A percentile compares a stretch with the other conserved stretches of the same genome.
These are phyloP conservation scores for Cetradonia linearis DNA, from an alignment of 495 filamentous ascomycete species.

Conservation along the genomic window DNA sequence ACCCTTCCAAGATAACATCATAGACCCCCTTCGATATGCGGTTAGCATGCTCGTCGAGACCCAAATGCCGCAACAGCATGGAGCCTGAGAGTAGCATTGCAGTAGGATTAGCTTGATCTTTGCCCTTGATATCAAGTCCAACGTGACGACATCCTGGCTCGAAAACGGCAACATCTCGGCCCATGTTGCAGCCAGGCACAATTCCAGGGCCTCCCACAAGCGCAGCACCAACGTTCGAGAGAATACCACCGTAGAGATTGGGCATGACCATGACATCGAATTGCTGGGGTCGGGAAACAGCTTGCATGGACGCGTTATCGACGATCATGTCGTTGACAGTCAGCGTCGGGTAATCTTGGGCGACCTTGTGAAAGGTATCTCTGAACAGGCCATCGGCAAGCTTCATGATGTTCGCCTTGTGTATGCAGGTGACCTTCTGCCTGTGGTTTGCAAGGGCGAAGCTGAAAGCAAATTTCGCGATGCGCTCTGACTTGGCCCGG, in stretches of 20 bases:
- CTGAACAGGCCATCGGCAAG: slow-evolving; percentile 97
- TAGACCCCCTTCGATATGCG: slow-evolving; percentile 96
- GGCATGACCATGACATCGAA: slow-evolving; percentile 99
- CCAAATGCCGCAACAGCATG: slow-evolving; percentile 93
- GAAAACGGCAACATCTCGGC: slow-evolving; percentile 94
- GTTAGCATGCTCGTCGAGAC: slow-evolving; percentile 94
- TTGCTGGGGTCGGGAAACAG: slow-evolving; percentile 88
- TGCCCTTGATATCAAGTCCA: slow-evolving; percentile 97
- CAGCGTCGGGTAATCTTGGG: slow-evolving; percentile 84
- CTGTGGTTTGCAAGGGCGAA: slow-evolving; percentile 97
- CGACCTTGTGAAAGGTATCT: slow-evolving; percentile 86
- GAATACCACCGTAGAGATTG: slow-evolving; percentile 96
- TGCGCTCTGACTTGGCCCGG: slow-evolving; percentile 94
- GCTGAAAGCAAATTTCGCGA: slow-evolving; percentile 95
- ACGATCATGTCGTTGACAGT: slow-evolving; percentile 99
- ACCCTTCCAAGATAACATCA: slow-evolving; percentile 90
- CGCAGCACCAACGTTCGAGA: slow-evolving; percentile 97
- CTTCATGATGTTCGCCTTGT: slow-evolving; percentile 99
- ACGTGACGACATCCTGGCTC: slow-evolving; percentile 98
- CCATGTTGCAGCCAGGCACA: slow-evolving; percentile 98
- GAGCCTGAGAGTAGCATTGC: slow-evolving; percentile 87
- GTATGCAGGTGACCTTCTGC: slow-evolving; percentile 97
- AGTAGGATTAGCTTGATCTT: slow-evolving; percentile 96
- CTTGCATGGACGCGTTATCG: slow-evolving; percentile 99
- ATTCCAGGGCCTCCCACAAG: slow-evolving; percentile 97